These are phyloP conservation scores for Actinomortierella ambigua DNA, from an alignment of 371 early-diverging fungal genomes.

Conservation along the genomic window DNA sequence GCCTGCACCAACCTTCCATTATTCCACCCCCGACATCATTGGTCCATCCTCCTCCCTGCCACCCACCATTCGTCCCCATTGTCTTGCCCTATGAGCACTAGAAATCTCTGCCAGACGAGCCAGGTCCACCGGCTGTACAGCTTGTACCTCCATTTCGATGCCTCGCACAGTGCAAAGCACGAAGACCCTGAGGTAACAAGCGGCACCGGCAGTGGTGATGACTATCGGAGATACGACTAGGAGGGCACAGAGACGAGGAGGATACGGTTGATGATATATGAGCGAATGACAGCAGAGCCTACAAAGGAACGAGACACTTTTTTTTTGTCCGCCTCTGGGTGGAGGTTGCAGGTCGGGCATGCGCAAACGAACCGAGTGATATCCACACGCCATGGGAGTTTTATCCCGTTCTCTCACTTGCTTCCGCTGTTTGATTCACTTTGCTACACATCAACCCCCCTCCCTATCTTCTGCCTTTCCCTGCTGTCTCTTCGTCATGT, in stretches of 20 bases:
- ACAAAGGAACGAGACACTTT: too few relatives aligned
- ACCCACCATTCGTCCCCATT: background rate
- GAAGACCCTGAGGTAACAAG: slow-evolving; percentile 42
- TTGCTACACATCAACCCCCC: background rate
- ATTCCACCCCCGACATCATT: background rate
- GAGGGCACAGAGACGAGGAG: background rate
- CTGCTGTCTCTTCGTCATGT: too few relatives aligned
- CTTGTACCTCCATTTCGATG: slow-evolving; percentile 42
- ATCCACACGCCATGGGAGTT: too few relatives aligned
- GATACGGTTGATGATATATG: background rate
- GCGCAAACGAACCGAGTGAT: too few relatives aligned
- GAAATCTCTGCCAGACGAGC: slow-evolving; percentile 43
- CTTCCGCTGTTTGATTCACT: background rate
- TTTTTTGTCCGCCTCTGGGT: too few relatives aligned
- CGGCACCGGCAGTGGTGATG: background rate
- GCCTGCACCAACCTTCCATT: too few relatives aligned
- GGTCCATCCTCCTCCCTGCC: background rate
- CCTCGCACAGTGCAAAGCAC: slow-evolving; percentile 39
- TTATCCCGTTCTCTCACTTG: background rate
- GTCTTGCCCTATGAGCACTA: slow-evolving; percentile 27
- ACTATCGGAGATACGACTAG: background rate
- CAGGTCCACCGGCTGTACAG: slow-evolving; percentile 47
- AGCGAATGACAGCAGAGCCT: background rate
- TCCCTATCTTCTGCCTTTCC: background rate
- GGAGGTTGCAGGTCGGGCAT: too few relatives aligned